Conservation (phyloP, 495 filamentous ascomycete species). For the Annulohypoxylon nitens region DNA sequence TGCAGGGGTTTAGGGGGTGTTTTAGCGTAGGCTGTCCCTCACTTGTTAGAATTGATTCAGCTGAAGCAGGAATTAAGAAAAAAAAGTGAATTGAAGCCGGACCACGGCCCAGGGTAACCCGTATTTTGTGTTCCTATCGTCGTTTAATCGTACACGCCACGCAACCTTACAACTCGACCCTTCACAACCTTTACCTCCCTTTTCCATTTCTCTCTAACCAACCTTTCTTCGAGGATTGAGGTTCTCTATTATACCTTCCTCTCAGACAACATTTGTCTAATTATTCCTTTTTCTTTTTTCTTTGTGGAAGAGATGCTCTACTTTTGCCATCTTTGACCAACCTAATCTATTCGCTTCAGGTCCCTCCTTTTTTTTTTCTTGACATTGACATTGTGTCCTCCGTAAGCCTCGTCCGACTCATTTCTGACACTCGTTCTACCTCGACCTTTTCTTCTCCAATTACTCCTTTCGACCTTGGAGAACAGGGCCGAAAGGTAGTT, state of each 20-base stretch:
- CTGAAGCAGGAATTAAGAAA: conserved; percentile 31
- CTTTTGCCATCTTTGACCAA: conserved; percentile 46
- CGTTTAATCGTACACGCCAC: conserved; percentile 46
- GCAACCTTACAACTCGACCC: conserved; percentile 24
- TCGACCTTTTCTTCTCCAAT: conserved; percentile 28
- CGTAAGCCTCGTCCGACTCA: conserved; percentile 35
- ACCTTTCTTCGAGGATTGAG: conserved; percentile 39
- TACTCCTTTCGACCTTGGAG: conserved; percentile 28
- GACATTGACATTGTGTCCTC: conserved; percentile 20
- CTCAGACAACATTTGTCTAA: conserved; percentile 23
- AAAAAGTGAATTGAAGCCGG: conserved; percentile 39
- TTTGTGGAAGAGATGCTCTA: conserved; percentile 43
- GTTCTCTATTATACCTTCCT: conserved; percentile 33
- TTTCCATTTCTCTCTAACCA: conserved; percentile 23
- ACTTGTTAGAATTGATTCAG: conserved; percentile 34
- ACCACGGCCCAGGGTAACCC: conserved; percentile 40
- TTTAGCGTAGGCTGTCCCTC: conserved; percentile 41
- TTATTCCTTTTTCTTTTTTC: conserved; percentile 32
- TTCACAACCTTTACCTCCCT: conserved; percentile 34
- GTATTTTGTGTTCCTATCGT: conserved; percentile 41
- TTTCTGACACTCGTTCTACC: conserved; percentile 45
- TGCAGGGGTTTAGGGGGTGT: conserved; percentile 22
- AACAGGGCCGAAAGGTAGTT: conserved; percentile 31
- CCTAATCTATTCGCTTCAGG: conserved; percentile 46
- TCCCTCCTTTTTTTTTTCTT: conserved; percentile 45